These are phyloP conservation scores for Exserohilum turcica DNA, from an alignment of 2,329 filamentous ascomycete species.

Conservation along the genomic window DNA sequence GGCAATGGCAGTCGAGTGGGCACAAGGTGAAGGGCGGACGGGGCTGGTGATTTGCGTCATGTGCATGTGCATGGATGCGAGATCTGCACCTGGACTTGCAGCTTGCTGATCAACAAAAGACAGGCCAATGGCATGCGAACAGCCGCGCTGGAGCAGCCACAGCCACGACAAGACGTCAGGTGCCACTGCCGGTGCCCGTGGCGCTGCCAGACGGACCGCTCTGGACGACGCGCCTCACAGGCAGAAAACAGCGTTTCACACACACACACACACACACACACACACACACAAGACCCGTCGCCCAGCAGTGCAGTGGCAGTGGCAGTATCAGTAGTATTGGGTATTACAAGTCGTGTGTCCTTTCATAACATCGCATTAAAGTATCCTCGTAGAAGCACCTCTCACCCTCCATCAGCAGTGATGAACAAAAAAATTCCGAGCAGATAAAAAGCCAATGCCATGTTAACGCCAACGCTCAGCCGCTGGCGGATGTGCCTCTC, in stretches of 20 bases:
- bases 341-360: conserved; percentile 43
- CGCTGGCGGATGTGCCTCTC: conserved; percentile 27
- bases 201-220: not conserved
- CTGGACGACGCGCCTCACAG: no score
- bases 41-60: not conserved
- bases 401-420: conserved; percentile 20
- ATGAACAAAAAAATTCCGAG: conserved; percentile 26
- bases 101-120: conserved; percentile 31
- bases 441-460: conserved; percentile 23
- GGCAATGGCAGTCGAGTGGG: no score
- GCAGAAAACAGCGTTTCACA: no score
- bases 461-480: conserved; percentile 35
- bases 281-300: no score
- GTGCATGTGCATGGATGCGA: conserved; percentile 7
- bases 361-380: conserved; percentile 45
- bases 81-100: conserved; percentile 6
- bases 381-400: conserved; percentile 25
- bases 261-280: no score
- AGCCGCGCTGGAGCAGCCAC: not conserved
- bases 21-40: no score
- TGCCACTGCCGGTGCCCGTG: not conserved
- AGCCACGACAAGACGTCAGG: not conserved
- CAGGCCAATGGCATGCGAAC: conserved; percentile 16
- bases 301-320: conserved; percentile 13
- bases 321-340: conserved; percentile 29